Evolutionary conservation across 192 early-diverging fungal genomes (phyloP).

Genomic region (Coemansia sp.): DNA sequence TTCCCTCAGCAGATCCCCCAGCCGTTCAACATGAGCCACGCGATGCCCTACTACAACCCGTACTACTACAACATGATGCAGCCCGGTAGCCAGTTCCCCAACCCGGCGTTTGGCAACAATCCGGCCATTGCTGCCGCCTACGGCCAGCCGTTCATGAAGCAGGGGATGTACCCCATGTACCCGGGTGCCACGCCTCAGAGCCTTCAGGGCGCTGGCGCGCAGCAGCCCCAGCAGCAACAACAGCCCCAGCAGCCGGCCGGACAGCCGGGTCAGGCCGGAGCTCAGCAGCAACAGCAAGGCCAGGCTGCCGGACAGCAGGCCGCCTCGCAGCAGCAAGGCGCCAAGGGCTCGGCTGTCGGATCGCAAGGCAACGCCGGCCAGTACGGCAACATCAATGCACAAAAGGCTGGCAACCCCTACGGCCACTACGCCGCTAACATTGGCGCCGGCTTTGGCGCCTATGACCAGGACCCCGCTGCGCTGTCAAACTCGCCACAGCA

Average conservation of each 20-base stretch:
- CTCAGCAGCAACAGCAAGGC: constrained; percentile 19
- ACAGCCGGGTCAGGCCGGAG: constrained; percentile 30
- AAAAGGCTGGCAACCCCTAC: constrained; percentile 50
- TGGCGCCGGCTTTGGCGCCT: constrained; percentile 41
- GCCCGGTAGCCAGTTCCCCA: constrained; percentile 77
- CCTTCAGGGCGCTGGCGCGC: constrained; percentile 30
- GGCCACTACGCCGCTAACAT: constrained; percentile 49
- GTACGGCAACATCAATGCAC: constrained; percentile 47
- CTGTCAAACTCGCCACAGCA: constrained; percentile 50
- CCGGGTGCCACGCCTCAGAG: constrained; percentile 33
- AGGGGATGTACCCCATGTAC: constrained; percentile 88
- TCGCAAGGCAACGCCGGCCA: constrained; percentile 26
- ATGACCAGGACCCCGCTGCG: constrained; percentile 46
- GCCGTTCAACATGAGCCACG: constrained; percentile 58
- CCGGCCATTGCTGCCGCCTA: constrained; percentile 62
- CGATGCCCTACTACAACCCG: constrained; percentile 77
- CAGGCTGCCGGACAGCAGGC: constrained; percentile 25
- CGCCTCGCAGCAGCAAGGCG: constrained; percentile 28
- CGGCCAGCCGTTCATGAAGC: constrained; percentile 89
- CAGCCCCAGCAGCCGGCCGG: constrained; percentile 31
- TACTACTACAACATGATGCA: constrained; percentile 70
- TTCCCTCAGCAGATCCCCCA: constrained; percentile 56
- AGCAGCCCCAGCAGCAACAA: constrained; percentile 41
- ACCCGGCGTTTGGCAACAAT: constrained; percentile 70
- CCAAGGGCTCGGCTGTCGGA: constrained; percentile 25